Percentiles rank a stretch among this genome's conserved stretches.
Conservation (phyloP, 2,329 filamentous ascomycete genomes). For the Leptographium radiaticola region DNA sequence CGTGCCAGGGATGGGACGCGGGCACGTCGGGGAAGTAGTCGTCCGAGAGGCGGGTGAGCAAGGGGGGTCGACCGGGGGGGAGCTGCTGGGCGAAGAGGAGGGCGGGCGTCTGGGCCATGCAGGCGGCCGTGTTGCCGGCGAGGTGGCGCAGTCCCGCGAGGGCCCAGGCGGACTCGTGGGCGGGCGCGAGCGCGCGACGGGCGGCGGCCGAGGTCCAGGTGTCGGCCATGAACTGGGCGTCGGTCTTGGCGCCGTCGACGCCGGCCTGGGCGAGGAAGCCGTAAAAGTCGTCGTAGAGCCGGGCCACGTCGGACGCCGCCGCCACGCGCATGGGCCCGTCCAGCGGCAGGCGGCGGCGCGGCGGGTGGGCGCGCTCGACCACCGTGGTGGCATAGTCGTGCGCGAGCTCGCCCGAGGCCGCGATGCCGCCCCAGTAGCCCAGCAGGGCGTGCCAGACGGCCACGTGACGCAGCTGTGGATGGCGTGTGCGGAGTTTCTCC, state of each 20-base stretch:
- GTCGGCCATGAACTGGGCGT: conserved; percentile 84
- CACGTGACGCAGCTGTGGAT: conserved; percentile 66
- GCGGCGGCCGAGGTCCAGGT: conserved; percentile 53
- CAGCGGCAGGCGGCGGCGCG: conserved; percentile 32
- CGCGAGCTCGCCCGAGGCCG: conserved; percentile 60
- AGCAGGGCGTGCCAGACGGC: conserved; percentile 89
- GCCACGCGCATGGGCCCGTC: conserved; percentile 61
- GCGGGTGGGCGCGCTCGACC: conserved; percentile 35
- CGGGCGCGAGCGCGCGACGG: conserved; percentile 56
- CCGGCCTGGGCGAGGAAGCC: conserved; percentile 60
- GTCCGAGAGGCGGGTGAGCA: conserved; percentile 74
- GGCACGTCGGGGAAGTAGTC: conserved; percentile 83
- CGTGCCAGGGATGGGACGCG: conserved; percentile 81
- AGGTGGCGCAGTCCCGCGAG: conserved; percentile 69
- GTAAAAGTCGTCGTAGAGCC: conserved; percentile 89
- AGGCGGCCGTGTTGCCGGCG: conserved; percentile 65
- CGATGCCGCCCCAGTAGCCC: conserved; percentile 84
- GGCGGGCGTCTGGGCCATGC: conserved; percentile 86
- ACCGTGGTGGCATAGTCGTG: conserved; percentile 64
- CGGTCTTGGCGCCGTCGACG: conserved; percentile 82
- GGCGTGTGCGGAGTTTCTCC: conserved; percentile 50
- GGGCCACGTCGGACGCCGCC: conserved; percentile 56
- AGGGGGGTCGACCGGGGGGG: conserved; percentile 57
- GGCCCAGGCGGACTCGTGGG: conserved; percentile 80
- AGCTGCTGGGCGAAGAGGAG: conserved; percentile 77